These are phyloP conservation scores for Amphicarpaea edgeworthii DNA, from an alignment of 306 rosid species.

Conservation along the genomic window DNA sequence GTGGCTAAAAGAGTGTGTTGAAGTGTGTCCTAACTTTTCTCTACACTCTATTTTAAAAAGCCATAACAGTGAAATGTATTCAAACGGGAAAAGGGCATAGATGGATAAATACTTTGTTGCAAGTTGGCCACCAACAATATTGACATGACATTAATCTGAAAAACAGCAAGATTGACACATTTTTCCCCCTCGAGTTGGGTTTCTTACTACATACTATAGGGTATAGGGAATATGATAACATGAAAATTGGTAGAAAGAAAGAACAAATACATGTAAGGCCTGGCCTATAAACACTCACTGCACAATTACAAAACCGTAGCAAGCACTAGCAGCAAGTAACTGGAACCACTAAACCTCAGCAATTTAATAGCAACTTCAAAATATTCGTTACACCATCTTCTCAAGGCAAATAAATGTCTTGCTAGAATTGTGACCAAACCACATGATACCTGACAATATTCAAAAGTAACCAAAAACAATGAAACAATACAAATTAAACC, in stretches of 20 bases:
- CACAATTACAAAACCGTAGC: constrained; percentile 17
- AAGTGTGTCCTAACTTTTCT: too few species aligned
- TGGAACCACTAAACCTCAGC: constrained; percentile 8
- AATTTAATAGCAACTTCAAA: constrained; percentile 28
- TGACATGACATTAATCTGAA: constrained; percentile 19
- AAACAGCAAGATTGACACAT: constrained; percentile 25
- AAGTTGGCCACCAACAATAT: neutral
- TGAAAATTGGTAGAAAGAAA: constrained; percentile 28
- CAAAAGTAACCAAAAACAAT: constrained; percentile 16
- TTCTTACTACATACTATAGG: neutral
- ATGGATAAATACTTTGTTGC: neutral
- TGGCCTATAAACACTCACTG: constrained; percentile 32
- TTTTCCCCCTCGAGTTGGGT: neutral
- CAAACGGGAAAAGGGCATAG: neutral
- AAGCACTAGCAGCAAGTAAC: constrained; percentile 15
- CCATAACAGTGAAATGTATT: too few species aligned
- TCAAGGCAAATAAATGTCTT: constrained; percentile 5
- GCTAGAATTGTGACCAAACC: constrained; percentile 7
- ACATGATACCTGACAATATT: constrained; percentile 8
- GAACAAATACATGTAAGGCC: neutral
- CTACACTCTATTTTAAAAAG: too few species aligned
- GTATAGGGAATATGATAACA: constrained; percentile 1
- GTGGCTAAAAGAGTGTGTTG: too few species aligned
- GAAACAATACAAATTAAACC: constrained; percentile 23
- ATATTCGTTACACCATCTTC: neutral